These are phyloP conservation scores for Aphanomyces astaci DNA, from an alignment of 352 stramenopile genomes.

Conservation along the genomic window DNA sequence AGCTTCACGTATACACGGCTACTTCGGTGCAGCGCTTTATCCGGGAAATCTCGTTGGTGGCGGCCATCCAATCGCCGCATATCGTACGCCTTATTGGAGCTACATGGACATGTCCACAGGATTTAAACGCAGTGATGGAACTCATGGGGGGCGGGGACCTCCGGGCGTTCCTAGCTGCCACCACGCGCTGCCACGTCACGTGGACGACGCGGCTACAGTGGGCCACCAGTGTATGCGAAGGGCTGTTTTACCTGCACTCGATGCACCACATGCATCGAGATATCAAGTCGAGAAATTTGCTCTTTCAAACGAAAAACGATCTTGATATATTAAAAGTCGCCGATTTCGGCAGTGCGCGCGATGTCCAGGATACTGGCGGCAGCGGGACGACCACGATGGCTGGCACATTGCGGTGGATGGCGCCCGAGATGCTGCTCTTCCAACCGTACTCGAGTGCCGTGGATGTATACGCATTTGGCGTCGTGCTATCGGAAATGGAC, in stretches of 20 bases:
- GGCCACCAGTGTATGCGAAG: not conserved
- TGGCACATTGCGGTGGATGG: constrained; percentile 11
- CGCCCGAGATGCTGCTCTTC: not conserved
- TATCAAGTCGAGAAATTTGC: constrained; percentile 5
- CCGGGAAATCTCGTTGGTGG: not conserved
- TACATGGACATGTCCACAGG: constrained; percentile 3
- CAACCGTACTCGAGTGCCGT: not conserved
- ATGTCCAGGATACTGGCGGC: not conserved
- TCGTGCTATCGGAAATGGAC: constrained; percentile 12
- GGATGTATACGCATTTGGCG: constrained; percentile 17
- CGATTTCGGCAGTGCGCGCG: constrained; percentile 1
- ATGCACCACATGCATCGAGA: constrained; percentile 6
- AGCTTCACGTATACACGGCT: not conserved
- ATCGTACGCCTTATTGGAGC: constrained; percentile 4
- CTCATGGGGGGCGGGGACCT: constrained; percentile 4
- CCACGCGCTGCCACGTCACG: not conserved
- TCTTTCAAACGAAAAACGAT: not conserved
- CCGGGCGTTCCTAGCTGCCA: not conserved
- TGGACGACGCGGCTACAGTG: not conserved
- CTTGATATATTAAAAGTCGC: not conserved
- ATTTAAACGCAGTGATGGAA: constrained; percentile 4
- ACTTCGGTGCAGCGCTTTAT: not conserved
- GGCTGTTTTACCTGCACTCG: constrained; percentile 5
- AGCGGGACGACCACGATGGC: not conserved
- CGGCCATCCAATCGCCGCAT: not conserved